These are phyloP conservation scores for Tubosaeta sp. DNA, from an alignment of 768 basidiomycete species.

Conservation along the genomic window DNA sequence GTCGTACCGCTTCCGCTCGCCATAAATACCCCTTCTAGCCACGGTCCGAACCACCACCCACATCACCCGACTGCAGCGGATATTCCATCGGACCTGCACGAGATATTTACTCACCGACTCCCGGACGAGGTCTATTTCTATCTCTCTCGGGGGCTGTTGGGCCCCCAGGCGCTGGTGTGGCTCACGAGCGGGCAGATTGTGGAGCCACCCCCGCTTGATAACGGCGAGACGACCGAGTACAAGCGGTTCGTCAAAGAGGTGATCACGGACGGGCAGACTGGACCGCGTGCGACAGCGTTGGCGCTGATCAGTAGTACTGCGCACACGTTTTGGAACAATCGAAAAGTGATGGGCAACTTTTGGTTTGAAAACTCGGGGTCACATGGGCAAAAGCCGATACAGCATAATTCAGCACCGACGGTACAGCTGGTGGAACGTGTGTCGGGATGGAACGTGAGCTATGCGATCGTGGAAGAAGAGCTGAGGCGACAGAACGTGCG, in stretches of 20 bases:
- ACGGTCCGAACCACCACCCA: constrained; percentile 51
- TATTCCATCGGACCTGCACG: constrained; percentile 86
- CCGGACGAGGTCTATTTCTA: constrained; percentile 98
- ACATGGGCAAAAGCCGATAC: constrained; percentile 52
- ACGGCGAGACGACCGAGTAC: constrained; percentile 94
- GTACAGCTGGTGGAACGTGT: constrained; percentile 86
- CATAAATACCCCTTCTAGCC: constrained; percentile 44
- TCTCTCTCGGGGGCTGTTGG: constrained; percentile 85
- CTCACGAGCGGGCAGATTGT: constrained; percentile 82
- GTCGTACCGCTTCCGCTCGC: constrained; percentile 80
- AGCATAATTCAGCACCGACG: constrained; percentile 75
- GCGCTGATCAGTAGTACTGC: constrained; percentile 81
- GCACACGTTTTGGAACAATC: constrained; percentile 76
- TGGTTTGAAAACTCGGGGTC: constrained; percentile 64
- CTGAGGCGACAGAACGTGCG: constrained; percentile 93
- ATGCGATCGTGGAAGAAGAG: constrained; percentile 86
- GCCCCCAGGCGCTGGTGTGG: constrained; percentile 92
- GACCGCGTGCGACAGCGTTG: constrained; percentile 86
- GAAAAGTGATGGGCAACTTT: constrained; percentile 68
- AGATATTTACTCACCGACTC: constrained; percentile 90
- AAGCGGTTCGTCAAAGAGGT: constrained; percentile 93
- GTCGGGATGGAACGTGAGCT: constrained; percentile 84
- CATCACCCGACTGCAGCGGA: constrained; percentile 80
- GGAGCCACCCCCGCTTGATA: constrained; percentile 86
- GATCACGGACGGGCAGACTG: constrained; percentile 91